These are phyloP conservation scores for Botrytis fragariae DNA, from an alignment of 2,329 filamentous ascomycete species.

Conservation along the genomic window DNA sequence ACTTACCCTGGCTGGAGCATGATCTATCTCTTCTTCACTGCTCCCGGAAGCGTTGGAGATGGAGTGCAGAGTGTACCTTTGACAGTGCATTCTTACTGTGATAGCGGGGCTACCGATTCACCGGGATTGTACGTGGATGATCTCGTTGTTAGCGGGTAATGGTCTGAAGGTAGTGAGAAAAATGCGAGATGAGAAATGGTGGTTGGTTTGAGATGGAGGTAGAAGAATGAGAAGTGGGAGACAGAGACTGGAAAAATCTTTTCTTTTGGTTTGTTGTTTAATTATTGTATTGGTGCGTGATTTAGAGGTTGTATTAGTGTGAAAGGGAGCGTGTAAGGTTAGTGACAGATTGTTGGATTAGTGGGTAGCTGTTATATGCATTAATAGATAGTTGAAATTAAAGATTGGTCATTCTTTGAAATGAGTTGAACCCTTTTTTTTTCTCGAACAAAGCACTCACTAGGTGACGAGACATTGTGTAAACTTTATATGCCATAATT, in stretches of 20 bases:
- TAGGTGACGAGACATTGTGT: neutral
- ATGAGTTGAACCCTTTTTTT: neutral
- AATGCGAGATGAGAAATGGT: neutral
- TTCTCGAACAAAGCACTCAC: neutral
- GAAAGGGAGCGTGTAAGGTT: neutral
- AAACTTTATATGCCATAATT: neutral
- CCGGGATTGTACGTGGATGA: constrained; percentile 1
- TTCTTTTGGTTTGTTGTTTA: neutral
- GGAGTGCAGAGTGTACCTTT: neutral
- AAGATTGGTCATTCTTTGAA: neutral
- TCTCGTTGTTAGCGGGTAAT: neutral
- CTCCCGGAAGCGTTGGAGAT: neutral
- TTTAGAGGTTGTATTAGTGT: neutral
- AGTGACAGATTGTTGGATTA: neutral
- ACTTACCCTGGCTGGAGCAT: constrained; percentile 11
- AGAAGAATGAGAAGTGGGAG: neutral
- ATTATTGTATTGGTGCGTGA: neutral
- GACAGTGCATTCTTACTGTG: neutral
- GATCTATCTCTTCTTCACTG: constrained; percentile 8
- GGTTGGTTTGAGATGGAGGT: neutral
- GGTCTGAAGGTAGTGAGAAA: too few relatives aligned
- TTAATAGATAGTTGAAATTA: neutral
- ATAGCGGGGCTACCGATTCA: neutral
- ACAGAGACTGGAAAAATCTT: neutral
- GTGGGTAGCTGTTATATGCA: neutral